phyloP scores from a whole-genome alignment of 176 grass and related monocot genomes.

The Oryza meridionalis region DNA sequence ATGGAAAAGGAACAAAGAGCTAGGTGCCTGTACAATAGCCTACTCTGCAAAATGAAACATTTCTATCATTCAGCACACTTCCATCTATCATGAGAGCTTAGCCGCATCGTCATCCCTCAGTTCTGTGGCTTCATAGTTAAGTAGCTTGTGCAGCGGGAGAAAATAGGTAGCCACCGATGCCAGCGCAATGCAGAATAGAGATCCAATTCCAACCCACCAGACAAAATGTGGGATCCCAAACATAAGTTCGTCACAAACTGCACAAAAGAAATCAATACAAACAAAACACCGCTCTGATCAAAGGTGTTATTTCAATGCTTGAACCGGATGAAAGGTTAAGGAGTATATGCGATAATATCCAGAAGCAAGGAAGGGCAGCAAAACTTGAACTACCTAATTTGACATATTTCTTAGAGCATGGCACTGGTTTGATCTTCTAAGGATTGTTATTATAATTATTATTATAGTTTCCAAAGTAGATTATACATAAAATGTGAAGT shows the following conservation, averaged over 20 bases:
- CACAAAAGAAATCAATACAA: constrained; percentile 31
- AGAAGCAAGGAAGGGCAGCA: not conserved
- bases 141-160: constrained; percentile 53
- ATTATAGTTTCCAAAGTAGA: not conserved
- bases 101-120: not conserved
- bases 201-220: constrained; percentile 73
- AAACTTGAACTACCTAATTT: not conserved
- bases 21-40: constrained; percentile 16
- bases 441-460: not conserved
- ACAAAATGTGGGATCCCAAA: constrained; percentile 67
- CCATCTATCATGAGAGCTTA: constrained; percentile 51
- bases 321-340: not conserved
- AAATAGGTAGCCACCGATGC: constrained; percentile 51
- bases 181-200: constrained; percentile 61
- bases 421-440: not conserved
- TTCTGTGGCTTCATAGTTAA: constrained; percentile 32
- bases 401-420: not conserved
- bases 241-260: constrained; percentile 83
- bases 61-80: not conserved
- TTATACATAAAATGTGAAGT: not conserved
- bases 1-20: not conserved
- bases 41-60: constrained; percentile 2
- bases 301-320: not conserved
- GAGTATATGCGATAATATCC: not conserved
- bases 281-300: not conserved